Evolutionary conservation across 352 stramenopile genomes (phyloP).

Genomic region (Pythium periplocum): DNA sequence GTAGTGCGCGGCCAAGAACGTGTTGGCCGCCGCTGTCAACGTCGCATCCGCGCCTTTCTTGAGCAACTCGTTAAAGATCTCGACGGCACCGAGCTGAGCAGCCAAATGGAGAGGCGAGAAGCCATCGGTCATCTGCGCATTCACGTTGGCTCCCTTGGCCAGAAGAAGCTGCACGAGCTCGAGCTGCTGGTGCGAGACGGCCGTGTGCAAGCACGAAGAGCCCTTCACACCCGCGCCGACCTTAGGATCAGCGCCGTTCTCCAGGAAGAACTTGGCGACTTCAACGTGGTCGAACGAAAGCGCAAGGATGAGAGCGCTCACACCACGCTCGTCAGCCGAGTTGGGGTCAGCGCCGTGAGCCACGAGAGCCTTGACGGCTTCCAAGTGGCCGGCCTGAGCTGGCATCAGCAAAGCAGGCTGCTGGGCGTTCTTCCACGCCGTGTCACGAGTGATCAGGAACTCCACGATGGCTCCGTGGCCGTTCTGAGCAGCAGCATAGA

Average conservation of each 20-base stretch:
- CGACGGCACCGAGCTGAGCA: constrained; percentile 13
- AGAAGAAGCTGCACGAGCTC: constrained; percentile 17
- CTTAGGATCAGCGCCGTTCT: constrained; percentile 22
- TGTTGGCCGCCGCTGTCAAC: constrained; percentile 13
- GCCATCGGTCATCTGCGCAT: constrained; percentile 24
- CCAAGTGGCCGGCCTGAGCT: constrained; percentile 16
- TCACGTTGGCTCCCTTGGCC: constrained; percentile 14
- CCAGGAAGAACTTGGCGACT: constrained; percentile 14
- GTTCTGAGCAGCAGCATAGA: constrained; percentile 18
- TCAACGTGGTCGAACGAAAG: constrained; percentile 19
- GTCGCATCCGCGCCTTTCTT: constrained; percentile 16
- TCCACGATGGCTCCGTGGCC: constrained; percentile 18
- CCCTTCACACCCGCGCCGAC: constrained; percentile 16
- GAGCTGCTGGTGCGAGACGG: constrained; percentile 19
- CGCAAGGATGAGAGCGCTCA: constrained; percentile 39
- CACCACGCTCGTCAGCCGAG: constrained; percentile 47
- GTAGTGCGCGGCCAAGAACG: constrained; percentile 20
- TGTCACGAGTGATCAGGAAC: constrained; percentile 17
- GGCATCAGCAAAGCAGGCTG: constrained; percentile 21
- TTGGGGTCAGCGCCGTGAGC: constrained; percentile 44
- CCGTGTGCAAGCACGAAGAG: constrained; percentile 21
- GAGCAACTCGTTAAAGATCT: constrained; percentile 17
- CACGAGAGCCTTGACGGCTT: constrained; percentile 24
- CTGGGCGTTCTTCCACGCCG: constrained; percentile 16
- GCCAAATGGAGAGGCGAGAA: constrained; percentile 22